Conservation (phyloP, 208 protist species). For the Trypanosoma lewisi region DNA sequence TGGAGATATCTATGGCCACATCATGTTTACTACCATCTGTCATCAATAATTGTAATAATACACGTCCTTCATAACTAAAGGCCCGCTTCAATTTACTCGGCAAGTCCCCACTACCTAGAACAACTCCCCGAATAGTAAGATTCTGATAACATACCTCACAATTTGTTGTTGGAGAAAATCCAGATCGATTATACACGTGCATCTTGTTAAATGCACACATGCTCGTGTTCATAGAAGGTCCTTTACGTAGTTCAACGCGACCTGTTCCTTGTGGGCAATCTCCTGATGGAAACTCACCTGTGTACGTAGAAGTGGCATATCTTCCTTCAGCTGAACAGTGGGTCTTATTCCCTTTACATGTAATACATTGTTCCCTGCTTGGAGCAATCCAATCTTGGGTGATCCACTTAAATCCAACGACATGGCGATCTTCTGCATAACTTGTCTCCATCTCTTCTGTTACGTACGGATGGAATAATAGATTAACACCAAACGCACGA, state of each 20-base stretch:
- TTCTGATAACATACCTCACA: slow-evolving; percentile 76
- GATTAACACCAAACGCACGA: slow-evolving; percentile 77
- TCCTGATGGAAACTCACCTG: slow-evolving; percentile 54
- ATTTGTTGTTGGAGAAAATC: slow-evolving; percentile 59
- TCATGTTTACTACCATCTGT: slow-evolving; percentile 41
- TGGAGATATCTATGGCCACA: slow-evolving; percentile 48
- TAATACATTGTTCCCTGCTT: slow-evolving; percentile 51
- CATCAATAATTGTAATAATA: slow-evolving; percentile 67
- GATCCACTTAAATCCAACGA: slow-evolving; percentile 78
- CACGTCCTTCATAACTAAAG: slow-evolving; percentile 61
- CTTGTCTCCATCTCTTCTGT: slow-evolving; percentile 48
- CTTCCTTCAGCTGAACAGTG: slow-evolving; percentile 29
- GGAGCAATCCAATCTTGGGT: slow-evolving; percentile 59
- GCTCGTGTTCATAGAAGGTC: slow-evolving; percentile 40
- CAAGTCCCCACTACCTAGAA: slow-evolving; percentile 56
- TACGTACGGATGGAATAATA: slow-evolving; percentile 71
- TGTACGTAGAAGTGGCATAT: slow-evolving; percentile 41
- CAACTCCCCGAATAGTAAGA: slow-evolving; percentile 74
- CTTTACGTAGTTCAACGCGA: slow-evolving; percentile 67
- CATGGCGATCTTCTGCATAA: slow-evolving; percentile 68
- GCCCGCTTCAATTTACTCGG: slow-evolving; percentile 32
- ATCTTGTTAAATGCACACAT: slow-evolving; percentile 48
- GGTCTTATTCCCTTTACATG: slow-evolving; percentile 58
- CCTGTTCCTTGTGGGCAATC: slow-evolving; percentile 49
- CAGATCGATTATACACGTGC: slow-evolving; percentile 62